phyloP scores from a whole-genome alignment of 1,139 yeast species.

The Candida sp. region DNA sequence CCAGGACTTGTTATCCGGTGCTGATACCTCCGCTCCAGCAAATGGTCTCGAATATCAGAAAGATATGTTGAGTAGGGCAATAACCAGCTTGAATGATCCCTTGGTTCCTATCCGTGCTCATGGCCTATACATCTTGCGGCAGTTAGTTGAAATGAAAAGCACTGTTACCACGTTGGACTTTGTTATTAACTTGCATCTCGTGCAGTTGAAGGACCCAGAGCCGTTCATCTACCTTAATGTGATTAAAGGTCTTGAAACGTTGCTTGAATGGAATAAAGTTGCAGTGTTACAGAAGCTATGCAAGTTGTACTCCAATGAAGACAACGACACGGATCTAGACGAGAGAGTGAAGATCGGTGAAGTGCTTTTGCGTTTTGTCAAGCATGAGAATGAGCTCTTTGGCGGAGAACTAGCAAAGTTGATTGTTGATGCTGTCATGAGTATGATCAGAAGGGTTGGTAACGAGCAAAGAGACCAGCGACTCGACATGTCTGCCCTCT shows the following conservation, averaged over 20 bases:
- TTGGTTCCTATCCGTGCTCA: slow-evolving; percentile 86
- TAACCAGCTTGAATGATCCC: slow-evolving; percentile 74
- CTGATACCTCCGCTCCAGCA: slow-evolving; percentile 16
- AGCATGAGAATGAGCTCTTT: slow-evolving; percentile 49
- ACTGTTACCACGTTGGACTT: slow-evolving; percentile 54
- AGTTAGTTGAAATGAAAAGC: slow-evolving; percentile 55
- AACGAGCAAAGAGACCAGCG: slow-evolving; percentile 51
- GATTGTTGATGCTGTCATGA: slow-evolving; percentile 36
- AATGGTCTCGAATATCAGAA: slow-evolving; percentile 21
- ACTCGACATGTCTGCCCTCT: slow-evolving; percentile 85
- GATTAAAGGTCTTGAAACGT: slow-evolving; percentile 72
- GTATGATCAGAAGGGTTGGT: slow-evolving; percentile 36
- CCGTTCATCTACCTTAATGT: slow-evolving; percentile 87
- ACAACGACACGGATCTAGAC: slow-evolving; percentile 48
- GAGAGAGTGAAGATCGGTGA: slow-evolving; percentile 81
- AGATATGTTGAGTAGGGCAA: slow-evolving; percentile 53
- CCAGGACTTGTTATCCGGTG: slow-evolving; percentile 28
- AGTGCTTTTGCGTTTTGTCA: slow-evolving; percentile 67
- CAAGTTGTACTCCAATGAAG: slow-evolving; percentile 41
- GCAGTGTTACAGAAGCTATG: slow-evolving; percentile 44
- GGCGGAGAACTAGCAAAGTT: slow-evolving; percentile 37
- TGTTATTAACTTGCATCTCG: slow-evolving; percentile 63
- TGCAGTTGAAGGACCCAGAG: slow-evolving; percentile 76
- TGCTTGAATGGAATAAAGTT: slow-evolving; percentile 51
- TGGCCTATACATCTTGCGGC: slow-evolving; percentile 71